Evolutionary conservation across 2,329 filamentous ascomycete species (phyloP), one percentile per base, ranked within the genome.

Genomic region (Aspergillus ochraceus): DNA sequence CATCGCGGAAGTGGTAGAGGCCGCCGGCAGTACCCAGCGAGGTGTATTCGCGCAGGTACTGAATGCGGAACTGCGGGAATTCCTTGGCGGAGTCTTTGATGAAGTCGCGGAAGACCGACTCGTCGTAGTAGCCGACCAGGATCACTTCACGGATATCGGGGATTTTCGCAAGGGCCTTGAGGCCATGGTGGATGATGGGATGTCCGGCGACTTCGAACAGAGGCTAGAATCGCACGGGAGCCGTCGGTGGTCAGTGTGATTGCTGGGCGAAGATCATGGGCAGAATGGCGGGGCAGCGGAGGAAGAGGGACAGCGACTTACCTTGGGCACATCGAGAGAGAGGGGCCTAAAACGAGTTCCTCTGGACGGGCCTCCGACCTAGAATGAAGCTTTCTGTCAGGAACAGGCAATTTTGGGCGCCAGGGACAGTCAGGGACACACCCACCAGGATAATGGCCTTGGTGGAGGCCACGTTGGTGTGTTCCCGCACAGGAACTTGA

Each of bases 71-170:
- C 73, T 91, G 86, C 56, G 93, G 92, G 81, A 96, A 96, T 75
- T 91, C 90, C 76, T 86, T 86, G 62, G 88, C 83, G 62, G 92
- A 87, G 75, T 96, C 90, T 80, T 96, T 97, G 83, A 98, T 96
- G 81, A 98, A 98, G 80, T 97, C 93, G 72, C 92, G 90, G 86
- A 98, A 97, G 71, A 98, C 91, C 49, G 87, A 86, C 81, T 98
- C 95, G 76, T 99, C 95, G 79, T 98, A 99, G 86, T 99, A 99
- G 74, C 95, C 95, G 74, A 99, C 96, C 73, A 99, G 89, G 82
- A 95, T 93, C 70, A 99, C 94, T 80, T 99, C 95, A 74, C 92
- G 91, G 78, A 99, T 91, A 72, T 91, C 90, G 71, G 91, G 90
- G 61, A 98, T 91, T 77, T 93, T 96, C 67, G 91, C 88, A 72